These are phyloP conservation scores for Podila horticola DNA, from an alignment of 192 early-diverging fungal genomes.

Conservation along the genomic window DNA sequence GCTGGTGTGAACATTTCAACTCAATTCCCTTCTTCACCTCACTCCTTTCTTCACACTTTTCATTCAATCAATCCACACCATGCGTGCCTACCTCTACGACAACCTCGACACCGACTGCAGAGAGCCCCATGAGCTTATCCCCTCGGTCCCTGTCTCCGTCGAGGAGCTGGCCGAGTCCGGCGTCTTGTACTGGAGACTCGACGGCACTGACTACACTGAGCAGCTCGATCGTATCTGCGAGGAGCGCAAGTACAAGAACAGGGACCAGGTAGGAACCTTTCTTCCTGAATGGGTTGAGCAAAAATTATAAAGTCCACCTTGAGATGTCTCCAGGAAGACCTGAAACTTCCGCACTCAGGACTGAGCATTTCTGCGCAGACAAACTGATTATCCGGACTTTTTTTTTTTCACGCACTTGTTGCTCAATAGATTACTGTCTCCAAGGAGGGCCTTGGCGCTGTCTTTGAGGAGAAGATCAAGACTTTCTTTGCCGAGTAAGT, in stretches of 20 bases:
- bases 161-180: constrained; percentile 76
- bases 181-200: constrained; percentile 78
- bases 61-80: neutral
- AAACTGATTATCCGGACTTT: neutral
- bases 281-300: too few relatives aligned
- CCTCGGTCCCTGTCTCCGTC: constrained; percentile 67
- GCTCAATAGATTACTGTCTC: constrained; percentile 80
- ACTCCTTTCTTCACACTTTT: neutral
- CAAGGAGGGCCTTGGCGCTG: constrained; percentile 76
- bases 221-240: constrained; percentile 74
- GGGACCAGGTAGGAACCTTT: constrained; percentile 71
- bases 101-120: constrained; percentile 76
- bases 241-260: constrained; percentile 91
- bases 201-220: constrained; percentile 61
- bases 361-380: too few relatives aligned
- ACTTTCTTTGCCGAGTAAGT: constrained; percentile 88
- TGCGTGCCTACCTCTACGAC: constrained; percentile 80
- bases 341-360: too few relatives aligned
- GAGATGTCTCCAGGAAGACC: too few relatives aligned
- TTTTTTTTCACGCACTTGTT: neutral
- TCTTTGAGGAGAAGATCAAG: constrained; percentile 95
- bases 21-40: neutral
- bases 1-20: neutral
- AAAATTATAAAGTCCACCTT: too few relatives aligned
- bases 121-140: constrained; percentile 80